Evolutionary conservation across 306 rosid genomes (phyloP).

Genomic region (Rubus parviflorus): DNA sequence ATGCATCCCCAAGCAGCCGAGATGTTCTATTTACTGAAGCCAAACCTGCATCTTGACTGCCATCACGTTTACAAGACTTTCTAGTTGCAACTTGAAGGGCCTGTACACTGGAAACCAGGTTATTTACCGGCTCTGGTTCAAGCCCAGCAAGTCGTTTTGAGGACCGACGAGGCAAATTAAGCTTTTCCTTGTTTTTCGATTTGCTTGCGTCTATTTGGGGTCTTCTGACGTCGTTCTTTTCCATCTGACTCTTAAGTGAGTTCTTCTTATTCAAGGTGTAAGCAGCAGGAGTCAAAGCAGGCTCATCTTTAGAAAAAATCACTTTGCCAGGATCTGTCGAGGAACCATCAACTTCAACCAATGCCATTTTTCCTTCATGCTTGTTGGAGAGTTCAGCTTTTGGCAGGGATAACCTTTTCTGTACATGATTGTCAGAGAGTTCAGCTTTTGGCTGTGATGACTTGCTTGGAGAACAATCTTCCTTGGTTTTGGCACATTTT

Average conservation of each 20-base stretch:
- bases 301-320: constrained; percentile 24
- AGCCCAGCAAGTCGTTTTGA: constrained; percentile 75
- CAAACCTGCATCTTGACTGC: constrained; percentile 32
- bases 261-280: constrained; percentile 32
- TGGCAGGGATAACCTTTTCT: constrained; percentile 2
- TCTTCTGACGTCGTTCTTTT: constrained; percentile 18
- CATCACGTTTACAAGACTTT: constrained; percentile 37
- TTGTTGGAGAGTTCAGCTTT: constrained; percentile 26
- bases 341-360: constrained; percentile 18
- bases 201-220: constrained; percentile 28
- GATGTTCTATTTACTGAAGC: constrained; percentile 28
- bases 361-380: constrained; percentile 3
- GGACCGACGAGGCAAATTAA: constrained; percentile 46
- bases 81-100: constrained; percentile 39
- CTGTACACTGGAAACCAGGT: constrained; percentile 37
- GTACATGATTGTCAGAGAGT: constrained; percentile 13
- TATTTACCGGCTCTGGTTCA: constrained; percentile 45
- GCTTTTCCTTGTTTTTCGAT: constrained; percentile 39
- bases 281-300: constrained; percentile 31
- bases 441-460: constrained; percentile 27
- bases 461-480: constrained; percentile 29
- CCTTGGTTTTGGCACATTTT: constrained; percentile 34
- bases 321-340: constrained; percentile 9
- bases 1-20: constrained; percentile 25
- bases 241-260: constrained; percentile 17